Evolutionary conservation across 768 basidiomycete species (phyloP).

Genomic region (Trametes coccinea): DNA sequence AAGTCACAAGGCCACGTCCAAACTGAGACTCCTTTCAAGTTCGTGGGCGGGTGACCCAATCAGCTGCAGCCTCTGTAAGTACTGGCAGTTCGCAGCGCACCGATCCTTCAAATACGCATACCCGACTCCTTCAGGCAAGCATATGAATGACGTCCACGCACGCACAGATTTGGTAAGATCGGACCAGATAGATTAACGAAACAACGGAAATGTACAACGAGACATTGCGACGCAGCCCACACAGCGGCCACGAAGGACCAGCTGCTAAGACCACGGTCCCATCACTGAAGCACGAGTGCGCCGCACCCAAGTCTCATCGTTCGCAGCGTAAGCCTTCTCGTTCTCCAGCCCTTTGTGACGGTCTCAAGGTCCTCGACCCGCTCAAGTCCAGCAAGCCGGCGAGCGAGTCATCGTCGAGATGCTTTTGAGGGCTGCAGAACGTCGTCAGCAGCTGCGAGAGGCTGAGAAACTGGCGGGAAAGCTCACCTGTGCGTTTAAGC

Average conservation of each 20-base stretch:
- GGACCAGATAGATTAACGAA: constrained; percentile 9
- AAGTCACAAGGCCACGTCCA: too few species aligned
- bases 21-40: too few species aligned
- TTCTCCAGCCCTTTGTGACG: constrained; percentile 82
- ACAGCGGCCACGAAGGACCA: constrained; percentile 64
- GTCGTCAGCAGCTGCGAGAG: constrained; percentile 22
- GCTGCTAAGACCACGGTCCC: constrained; percentile 43
- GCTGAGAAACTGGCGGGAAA: neutral
- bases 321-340: constrained; percentile 36
- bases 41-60: too few species aligned
- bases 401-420: constrained; percentile 85
- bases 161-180: too few species aligned
- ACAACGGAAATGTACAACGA: constrained; percentile 68
- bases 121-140: too few species aligned
- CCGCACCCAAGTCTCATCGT: constrained; percentile 92
- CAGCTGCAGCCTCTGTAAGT: too few species aligned
- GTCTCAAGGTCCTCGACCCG: constrained; percentile 86
- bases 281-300: constrained; percentile 42
- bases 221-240: constrained; percentile 86
- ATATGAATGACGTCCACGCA: too few species aligned
- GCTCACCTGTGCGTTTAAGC: constrained; percentile 66
- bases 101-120: too few species aligned
- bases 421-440: constrained; percentile 68
- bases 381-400: constrained; percentile 62
- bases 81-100: too few species aligned